Conservation (phyloP, 768 basidiomycete species). For the Termitomyces sp. region DNA sequence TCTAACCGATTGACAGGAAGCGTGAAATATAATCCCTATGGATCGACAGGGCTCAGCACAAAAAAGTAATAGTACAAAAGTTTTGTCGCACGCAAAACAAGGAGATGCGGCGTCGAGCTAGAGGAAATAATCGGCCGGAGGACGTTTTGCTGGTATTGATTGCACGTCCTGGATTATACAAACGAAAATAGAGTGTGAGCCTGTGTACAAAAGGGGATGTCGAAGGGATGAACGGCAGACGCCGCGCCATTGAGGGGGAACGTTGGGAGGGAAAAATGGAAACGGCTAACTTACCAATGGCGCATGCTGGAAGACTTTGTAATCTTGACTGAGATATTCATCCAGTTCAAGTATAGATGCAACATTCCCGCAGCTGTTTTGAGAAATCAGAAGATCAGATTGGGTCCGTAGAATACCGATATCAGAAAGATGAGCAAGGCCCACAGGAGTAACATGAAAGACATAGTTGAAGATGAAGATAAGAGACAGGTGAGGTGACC, state of each 20-base stretch:
- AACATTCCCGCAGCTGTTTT: constrained; percentile 86
- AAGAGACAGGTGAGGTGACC: not conserved
- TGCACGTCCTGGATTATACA: constrained; percentile 58
- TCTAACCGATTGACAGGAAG: not conserved
- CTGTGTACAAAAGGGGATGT: not conserved
- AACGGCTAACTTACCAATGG: constrained; percentile 55
- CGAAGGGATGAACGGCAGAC: constrained; percentile 3
- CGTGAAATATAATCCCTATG: not conserved
- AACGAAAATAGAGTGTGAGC: not conserved
- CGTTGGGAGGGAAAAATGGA: not conserved
- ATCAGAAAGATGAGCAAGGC: constrained; percentile 2
- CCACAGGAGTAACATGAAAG: not conserved
- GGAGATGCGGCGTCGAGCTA: constrained; percentile 22
- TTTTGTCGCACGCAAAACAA: not conserved
- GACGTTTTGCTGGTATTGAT: constrained; percentile 78
- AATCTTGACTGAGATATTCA: constrained; percentile 89
- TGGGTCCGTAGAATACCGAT: not conserved
- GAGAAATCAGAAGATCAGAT: not conserved
- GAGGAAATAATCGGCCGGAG: constrained; percentile 85
- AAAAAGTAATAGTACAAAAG: constrained; percentile 5
- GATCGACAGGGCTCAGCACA: not conserved
- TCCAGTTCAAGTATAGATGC: constrained; percentile 93
- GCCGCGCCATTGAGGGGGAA: not conserved
- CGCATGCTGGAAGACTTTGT: constrained; percentile 93
- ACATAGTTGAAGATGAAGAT: not conserved